phyloP scores from a whole-genome alignment of 2,329 filamentous ascomycete genomes.

The Aureobasidium lini region DNA sequence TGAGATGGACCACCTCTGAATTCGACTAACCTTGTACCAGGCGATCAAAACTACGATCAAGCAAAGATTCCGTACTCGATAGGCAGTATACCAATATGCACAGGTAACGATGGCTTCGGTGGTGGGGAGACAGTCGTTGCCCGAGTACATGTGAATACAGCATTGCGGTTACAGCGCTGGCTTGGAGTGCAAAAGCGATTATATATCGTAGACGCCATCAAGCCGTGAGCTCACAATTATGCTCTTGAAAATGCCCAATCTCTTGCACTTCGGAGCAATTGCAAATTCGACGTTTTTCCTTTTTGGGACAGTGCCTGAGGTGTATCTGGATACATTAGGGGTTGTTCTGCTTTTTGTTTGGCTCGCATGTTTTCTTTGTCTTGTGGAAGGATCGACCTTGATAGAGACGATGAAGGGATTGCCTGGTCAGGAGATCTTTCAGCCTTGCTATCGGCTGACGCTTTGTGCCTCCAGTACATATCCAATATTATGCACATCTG shows the following conservation, averaged over 20 bases:
- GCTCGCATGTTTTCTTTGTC: neutral
- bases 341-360: neutral
- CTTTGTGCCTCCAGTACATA: neutral
- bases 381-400: neutral
- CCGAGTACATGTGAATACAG: constrained; percentile 9
- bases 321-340: too few relatives aligned
- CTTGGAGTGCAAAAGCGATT: constrained; percentile 8
- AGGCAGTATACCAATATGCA: constrained; percentile 8
- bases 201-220: constrained; percentile 8
- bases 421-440: neutral
- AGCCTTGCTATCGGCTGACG: neutral
- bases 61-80: neutral
- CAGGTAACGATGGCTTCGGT: neutral
- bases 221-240: neutral
- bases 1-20: neutral
- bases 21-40: neutral
- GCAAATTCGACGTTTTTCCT: neutral
- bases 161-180: constrained; percentile 2
- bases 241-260: too few relatives aligned
- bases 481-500: neutral
- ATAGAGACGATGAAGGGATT: neutral
- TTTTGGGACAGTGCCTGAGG: too few relatives aligned
- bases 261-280: too few relatives aligned
- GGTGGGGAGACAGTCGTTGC: constrained; percentile 9
- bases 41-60: neutral